phyloP scores from a whole-genome alignment of 768 basidiomycete species.

The Leccinellum albellum region DNA sequence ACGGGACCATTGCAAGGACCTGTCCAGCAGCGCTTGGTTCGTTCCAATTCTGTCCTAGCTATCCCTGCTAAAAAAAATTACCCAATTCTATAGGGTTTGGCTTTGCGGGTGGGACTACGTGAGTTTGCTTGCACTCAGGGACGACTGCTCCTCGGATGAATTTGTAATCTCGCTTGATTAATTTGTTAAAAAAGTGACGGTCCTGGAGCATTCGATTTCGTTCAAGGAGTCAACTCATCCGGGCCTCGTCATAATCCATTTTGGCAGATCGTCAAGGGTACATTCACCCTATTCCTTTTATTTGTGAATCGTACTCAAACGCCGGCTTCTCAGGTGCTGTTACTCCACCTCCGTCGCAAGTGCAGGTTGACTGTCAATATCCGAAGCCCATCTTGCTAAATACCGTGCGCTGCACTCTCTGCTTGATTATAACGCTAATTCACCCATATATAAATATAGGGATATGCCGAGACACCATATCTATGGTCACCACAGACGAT shows the following conservation, averaged over 20 bases:
- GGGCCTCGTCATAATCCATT: conserved; percentile 62
- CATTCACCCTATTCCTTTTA: background rate
- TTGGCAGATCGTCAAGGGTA: conserved; percentile 74
- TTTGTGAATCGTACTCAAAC: background rate
- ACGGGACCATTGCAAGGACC: conserved; percentile 64
- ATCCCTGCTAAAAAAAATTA: background rate
- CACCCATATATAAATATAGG: conserved; percentile 41
- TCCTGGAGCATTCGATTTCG: conserved; percentile 74
- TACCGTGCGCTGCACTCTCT: conserved; percentile 30
- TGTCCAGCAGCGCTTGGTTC: conserved; percentile 78
- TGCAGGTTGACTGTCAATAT: conserved; percentile 65
- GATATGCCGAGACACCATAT: conserved; percentile 64
- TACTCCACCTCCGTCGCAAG: conserved; percentile 59
- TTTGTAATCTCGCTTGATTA: background rate
- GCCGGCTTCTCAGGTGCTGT: conserved; percentile 29
- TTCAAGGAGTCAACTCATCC: conserved; percentile 68
- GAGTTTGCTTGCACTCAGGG: conserved; percentile 20
- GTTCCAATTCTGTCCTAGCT: conserved; percentile 14
- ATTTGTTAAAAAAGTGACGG: conserved; percentile 44
- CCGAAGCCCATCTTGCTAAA: conserved; percentile 81
- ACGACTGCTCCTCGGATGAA: background rate
- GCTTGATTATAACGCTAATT: background rate
- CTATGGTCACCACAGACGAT: conserved; percentile 73
- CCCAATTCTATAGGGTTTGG: conserved; percentile 49
- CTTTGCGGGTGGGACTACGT: conserved; percentile 83